Conservation (phyloP, 2,329 filamentous ascomycete species). For the Beauveria sp. region DNA sequence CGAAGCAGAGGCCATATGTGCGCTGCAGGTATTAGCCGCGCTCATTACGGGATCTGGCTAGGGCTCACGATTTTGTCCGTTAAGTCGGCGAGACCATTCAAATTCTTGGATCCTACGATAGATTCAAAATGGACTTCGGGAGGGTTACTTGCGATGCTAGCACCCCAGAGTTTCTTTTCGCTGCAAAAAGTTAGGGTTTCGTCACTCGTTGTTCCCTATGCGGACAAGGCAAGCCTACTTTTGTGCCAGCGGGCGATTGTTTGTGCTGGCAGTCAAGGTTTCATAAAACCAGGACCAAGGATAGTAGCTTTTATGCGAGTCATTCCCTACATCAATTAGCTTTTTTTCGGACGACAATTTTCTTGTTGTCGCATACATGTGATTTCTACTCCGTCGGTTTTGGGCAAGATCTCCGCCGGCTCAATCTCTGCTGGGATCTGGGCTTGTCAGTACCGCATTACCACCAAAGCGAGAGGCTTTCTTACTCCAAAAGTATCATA, state of each 20-base stretch:
- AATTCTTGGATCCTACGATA: constrained; percentile 44
- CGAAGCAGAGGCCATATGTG: constrained; percentile 67
- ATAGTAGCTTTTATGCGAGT: constrained; percentile 63
- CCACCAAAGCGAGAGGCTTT: background rate
- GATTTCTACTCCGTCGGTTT: constrained; percentile 24
- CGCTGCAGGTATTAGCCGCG: constrained; percentile 37
- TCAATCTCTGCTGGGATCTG: constrained; percentile 28
- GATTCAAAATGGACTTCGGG: constrained; percentile 54
- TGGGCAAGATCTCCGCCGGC: constrained; percentile 21
- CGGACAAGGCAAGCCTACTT: background rate
- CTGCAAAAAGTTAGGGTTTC: background rate
- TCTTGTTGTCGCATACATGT: constrained; percentile 21
- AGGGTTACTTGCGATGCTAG: constrained; percentile 32
- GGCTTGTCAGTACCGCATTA: background rate
- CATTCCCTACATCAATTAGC: constrained; percentile 48
- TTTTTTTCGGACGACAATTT: background rate
- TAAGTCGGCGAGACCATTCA: constrained; percentile 50
- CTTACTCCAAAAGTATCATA: constrained; percentile 34
- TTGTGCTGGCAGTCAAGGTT: constrained; percentile 25
- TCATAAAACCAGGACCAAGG: constrained; percentile 42
- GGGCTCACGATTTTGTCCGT: constrained; percentile 54
- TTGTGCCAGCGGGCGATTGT: constrained; percentile 11
- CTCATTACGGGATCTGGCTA: background rate
- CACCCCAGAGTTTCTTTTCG: constrained; percentile 21
- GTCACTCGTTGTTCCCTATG: no score